Percentiles rank a stretch among this genome's conserved stretches.
Evolutionary conservation across 495 filamentous ascomycete species (phyloP).

Genomic region (Lasiosphaeria miniovina): DNA sequence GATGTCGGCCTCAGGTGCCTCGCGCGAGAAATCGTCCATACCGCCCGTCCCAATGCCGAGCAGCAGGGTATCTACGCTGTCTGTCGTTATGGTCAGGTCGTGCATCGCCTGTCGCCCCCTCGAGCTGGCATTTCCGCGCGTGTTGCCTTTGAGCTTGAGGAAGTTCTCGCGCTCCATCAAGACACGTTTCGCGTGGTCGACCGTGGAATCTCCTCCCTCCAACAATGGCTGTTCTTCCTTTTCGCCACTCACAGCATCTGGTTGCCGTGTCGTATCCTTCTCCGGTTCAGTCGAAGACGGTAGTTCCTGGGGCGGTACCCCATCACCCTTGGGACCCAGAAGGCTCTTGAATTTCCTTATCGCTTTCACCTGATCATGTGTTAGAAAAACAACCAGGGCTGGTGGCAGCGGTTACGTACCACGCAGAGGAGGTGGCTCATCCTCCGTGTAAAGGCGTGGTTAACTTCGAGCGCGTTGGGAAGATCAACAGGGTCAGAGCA

Average conservation of each 20-base stretch:
- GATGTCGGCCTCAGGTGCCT: slow-evolving; percentile 35
- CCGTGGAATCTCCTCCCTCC: slow-evolving; percentile 29
- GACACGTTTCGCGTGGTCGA: slow-evolving; percentile 39
- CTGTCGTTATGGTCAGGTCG: slow-evolving; percentile 63
- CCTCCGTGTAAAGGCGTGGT: slow-evolving; percentile 83
- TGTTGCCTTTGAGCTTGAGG: slow-evolving; percentile 23
- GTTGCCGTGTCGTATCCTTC: background rate
- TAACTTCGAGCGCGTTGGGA: slow-evolving; percentile 85
- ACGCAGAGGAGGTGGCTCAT: slow-evolving; percentile 81
- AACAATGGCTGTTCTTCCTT: background rate
- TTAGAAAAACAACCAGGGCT: slow-evolving; percentile 7
- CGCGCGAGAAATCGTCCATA: slow-evolving; percentile 33
- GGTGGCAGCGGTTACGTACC: slow-evolving; percentile 50
- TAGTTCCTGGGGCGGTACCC: slow-evolving; percentile 21
- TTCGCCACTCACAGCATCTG: background rate
- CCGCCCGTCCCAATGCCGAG: slow-evolving; percentile 70
- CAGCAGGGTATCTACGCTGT: slow-evolving; percentile 55
- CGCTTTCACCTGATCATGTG: slow-evolving; percentile 74
- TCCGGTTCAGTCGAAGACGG: slow-evolving; percentile 44
- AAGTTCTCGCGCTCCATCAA: slow-evolving; percentile 37
- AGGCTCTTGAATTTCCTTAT: slow-evolving; percentile 77
- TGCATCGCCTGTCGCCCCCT: slow-evolving; percentile 39
- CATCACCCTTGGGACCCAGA: slow-evolving; percentile 19
- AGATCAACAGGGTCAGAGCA: slow-evolving; percentile 72
- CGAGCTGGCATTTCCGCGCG: slow-evolving; percentile 10